Evolutionary conservation across 805 yeast genomes (phyloP).

Genomic region (Saturnispora serradocipensis): DNA sequence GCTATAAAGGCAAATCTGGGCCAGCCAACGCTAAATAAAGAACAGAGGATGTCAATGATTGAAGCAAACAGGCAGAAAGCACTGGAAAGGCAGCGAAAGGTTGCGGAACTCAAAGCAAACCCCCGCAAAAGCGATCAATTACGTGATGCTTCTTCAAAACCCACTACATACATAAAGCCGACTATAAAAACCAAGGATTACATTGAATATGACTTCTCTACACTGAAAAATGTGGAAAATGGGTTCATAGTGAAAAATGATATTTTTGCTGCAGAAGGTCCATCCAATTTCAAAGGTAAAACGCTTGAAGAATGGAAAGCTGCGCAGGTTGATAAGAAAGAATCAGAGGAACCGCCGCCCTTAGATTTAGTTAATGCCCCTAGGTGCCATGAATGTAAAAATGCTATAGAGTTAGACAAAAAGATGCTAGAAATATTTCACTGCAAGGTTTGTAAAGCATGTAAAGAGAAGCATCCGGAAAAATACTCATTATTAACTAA

Average conservation of each 20-base stretch:
- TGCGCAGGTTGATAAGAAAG: conserved; percentile 33
- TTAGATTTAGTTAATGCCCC: conserved; percentile 66
- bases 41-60: conserved; percentile 30
- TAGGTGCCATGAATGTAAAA: conserved; percentile 68
- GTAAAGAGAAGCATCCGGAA: conserved; percentile 67
- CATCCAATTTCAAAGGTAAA: conserved; percentile 20
- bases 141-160: conserved; percentile 3
- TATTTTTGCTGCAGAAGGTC: not conserved
- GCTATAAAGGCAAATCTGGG: conserved; percentile 8
- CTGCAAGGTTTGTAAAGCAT: conserved; percentile 69
- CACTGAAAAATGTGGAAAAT: conserved; percentile 82
- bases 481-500: conserved; percentile 87
- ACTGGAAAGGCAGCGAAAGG: conserved; percentile 26
- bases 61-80: conserved; percentile 49
- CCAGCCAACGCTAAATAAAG: not conserved
- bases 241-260: conserved; percentile 50
- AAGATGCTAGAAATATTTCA: conserved; percentile 60
- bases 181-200: conserved; percentile 54
- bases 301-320: conserved; percentile 48
- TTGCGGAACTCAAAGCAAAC: conserved; percentile 7
- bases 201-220: conserved; percentile 79
- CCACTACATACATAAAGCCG: conserved; percentile 28
- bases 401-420: conserved; percentile 70
- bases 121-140: not conserved
- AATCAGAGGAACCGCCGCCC: conserved; percentile 39